Evolutionary conservation across 441 rosid genomes (phyloP).

Genomic region (Bruguiera hainesii): DNA sequence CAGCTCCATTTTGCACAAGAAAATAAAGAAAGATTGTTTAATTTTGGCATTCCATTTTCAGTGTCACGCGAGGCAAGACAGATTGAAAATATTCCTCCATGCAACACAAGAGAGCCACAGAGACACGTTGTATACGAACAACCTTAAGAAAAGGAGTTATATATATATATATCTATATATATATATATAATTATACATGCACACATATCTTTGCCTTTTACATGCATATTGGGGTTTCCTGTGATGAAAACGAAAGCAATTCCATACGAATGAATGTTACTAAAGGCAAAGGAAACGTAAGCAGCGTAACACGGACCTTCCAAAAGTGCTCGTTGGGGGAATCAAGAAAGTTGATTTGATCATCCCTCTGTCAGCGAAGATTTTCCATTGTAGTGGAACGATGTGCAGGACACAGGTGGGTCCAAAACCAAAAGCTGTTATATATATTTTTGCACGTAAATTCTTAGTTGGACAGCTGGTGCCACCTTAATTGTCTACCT

Average conservation of each 20-base stretch:
- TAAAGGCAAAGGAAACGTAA: constrained; percentile 2
- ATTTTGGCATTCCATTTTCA: constrained; percentile 5
- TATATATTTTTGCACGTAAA: background rate
- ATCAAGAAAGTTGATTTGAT: constrained; percentile 21
- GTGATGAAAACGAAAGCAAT: constrained; percentile 18
- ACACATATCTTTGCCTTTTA: constrained; percentile 4
- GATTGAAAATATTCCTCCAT: constrained; percentile 26
- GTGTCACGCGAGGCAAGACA: constrained; percentile 14
- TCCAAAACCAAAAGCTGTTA: constrained; percentile 20
- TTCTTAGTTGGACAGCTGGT: background rate
- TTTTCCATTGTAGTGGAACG: constrained; percentile 5
- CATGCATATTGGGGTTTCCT: background rate
- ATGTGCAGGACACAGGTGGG: constrained; percentile 17
- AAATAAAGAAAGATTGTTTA: background rate
- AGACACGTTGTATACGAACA: background rate
- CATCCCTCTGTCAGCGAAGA: background rate
- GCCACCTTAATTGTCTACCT: background rate
- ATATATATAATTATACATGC: too few species aligned
- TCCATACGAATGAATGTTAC: background rate
- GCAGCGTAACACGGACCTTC: constrained; percentile 12
- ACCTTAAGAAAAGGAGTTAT: background rate
- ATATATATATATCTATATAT: too few species aligned
- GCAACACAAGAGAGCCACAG: constrained; percentile 4
- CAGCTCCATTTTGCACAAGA: background rate
- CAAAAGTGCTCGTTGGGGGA: constrained; percentile 18